Base-by-base conservation (phyloP, 306 rosid genomes). In the Acacia acuminata region DNA sequence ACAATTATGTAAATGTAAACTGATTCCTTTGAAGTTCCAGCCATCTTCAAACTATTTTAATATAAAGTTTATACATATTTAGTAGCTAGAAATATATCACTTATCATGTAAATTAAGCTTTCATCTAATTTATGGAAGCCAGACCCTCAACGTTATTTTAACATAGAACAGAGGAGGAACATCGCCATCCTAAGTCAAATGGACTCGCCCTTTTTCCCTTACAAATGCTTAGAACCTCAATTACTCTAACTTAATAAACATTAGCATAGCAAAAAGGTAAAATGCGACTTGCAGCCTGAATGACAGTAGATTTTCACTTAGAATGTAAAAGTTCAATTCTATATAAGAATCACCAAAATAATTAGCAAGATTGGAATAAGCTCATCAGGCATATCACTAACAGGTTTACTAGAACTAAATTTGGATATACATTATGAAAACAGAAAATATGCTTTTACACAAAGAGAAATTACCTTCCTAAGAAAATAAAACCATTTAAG, bases 401-500 rank as follows among this genome's bases (percentile, higher is more conserved):
- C 55, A 65, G 56, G 17, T 58, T 10, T 56, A 44, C 11, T 27
- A 22, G n/a, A 64, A 44, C 56, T 2, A 63, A 12, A 61, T 77
- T 17, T 77, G 43, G 8, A 76, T 15, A 27, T 27, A 63, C 32
- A 77, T 44, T 63, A 9, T 25, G 30, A 19, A 30, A 47, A 27
- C 10, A 10, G 19, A 45, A 45, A 30, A 44, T 38, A 77, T 4
- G 24, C 6, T 24, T 10, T 14, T 16, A 63, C 14, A 8, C 14
- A 45, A 30, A 43, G 15, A 40, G 43, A 76, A n/a, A 34, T 32
- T 85, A 92, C 97, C 98, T 93, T 83, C 99, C 99, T 77, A 93
- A 83, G 91, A 93, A 93, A 50, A 95, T 90, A 58, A 92, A 92
- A 60, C 99, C 99, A 66, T 95, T 95, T 13, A 95, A 82, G 74